These are phyloP conservation scores for Penstemon newberryi DNA, from an alignment of 257 asterid species.

Conservation along the genomic window DNA sequence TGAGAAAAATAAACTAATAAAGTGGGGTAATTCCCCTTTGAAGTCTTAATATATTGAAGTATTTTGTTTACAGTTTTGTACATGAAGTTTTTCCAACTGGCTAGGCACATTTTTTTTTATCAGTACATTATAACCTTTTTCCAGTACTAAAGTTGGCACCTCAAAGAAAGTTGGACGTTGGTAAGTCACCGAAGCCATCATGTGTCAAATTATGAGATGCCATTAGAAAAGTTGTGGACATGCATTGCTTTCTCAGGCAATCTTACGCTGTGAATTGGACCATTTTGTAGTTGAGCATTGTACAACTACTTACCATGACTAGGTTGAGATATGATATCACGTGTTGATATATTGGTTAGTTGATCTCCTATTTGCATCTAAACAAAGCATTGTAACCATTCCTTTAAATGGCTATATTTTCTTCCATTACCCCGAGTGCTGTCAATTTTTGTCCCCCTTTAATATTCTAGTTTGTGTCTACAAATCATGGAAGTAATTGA, in stretches of 20 bases:
- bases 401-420: not conserved
- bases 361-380: not conserved
- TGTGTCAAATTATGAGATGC: not conserved
- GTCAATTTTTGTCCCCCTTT: not conserved
- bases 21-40: slow-evolving; percentile 4
- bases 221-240: not conserved
- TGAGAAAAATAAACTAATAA: slow-evolving; percentile 15
- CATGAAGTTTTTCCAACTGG: not conserved
- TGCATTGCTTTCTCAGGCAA: not conserved
- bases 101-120: slow-evolving; percentile 8
- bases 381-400: not conserved
- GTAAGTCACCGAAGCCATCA: not conserved
- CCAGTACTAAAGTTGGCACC: not conserved
- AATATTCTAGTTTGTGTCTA: not conserved
- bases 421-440: not conserved
- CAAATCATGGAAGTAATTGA: not conserved
- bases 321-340: not conserved
- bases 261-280: not conserved
- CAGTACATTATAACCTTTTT: not conserved
- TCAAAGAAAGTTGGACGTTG: not conserved
- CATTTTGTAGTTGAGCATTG: not conserved
- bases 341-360: not conserved
- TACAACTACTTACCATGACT: not conserved
- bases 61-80: not conserved
- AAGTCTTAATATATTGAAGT: slow-evolving; percentile 10